Base-by-base conservation (phyloP, 306 rosid genomes). In the Biancaea sappan region DNA sequence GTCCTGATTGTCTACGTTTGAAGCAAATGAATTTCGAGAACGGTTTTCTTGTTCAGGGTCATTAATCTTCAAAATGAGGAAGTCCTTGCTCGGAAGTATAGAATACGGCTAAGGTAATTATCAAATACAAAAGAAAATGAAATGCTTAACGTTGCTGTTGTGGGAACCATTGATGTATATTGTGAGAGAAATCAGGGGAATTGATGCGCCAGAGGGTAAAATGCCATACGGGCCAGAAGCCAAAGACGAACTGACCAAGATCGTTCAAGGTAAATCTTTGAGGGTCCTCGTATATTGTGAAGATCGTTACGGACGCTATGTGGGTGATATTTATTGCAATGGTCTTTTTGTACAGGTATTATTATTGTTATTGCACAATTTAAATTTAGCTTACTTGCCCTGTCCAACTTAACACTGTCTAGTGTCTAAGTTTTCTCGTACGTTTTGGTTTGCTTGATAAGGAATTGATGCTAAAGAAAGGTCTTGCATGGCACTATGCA, bases 171-270 rank as follows among this genome's bases (percentile, higher is more conserved):
- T 50, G 56, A 56, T 63, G 10, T 11, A 47, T 77, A 32, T 50
- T 2, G n/a, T n/a, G 62, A 68, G n/a, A 69, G 8, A 5, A 41
- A 77, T 74, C 83, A 93, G 97, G 83, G 98, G 97, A 68, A 89
- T 93, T 62, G 98, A 93, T 81, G 90, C 98, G 10, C 98, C 98
- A 26, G 92, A 93, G 77, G 76, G 88, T 47, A 1, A 47, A 70
- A 93, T 93, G 98, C 91, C 96, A 5, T 93, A 83, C 2, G 97
- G 98, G 61, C 37, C 85, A 73, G 94, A 93, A 74, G 96, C 98
- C 18, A 91, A 81, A 80, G 62, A 18, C 15, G 98, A 86, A 73
- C 81, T 93, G 16, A 68, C 69, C 18, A 85, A 88, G 80, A 83
- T 89, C 58, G 77, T 91, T 51, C 83, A 85, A 60, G 91, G 92